A percentile compares a stretch with the other conserved stretches of the same genome.
Conservation (phyloP, 2,329 filamentous ascomycete species). For the Hirsutella thompsonii region DNA sequence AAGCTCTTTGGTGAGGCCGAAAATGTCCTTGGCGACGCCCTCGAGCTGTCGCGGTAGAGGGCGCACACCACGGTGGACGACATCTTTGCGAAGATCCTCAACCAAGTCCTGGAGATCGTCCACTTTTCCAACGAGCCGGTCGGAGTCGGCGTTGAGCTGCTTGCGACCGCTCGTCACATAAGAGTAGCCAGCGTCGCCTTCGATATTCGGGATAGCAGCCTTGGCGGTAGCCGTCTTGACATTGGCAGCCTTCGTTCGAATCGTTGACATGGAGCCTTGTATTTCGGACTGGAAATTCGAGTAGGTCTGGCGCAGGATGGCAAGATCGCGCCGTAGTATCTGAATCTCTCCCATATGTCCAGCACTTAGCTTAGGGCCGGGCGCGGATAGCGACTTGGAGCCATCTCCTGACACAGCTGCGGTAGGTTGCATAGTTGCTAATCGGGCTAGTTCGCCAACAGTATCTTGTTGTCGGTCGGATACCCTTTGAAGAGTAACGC, state of each 20-base stretch:
- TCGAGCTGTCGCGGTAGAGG: conserved; percentile 86
- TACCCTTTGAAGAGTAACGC: conserved; percentile 68
- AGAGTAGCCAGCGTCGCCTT: conserved; percentile 67
- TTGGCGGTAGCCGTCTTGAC: conserved; percentile 68
- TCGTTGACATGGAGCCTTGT: conserved; percentile 70
- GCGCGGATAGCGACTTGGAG: conserved; percentile 17
- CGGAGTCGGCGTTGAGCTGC: conserved; percentile 72
- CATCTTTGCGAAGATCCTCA: conserved; percentile 93
- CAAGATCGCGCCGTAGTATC: conserved; percentile 73
- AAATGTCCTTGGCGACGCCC: conserved; percentile 77
- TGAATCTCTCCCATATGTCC: conserved; percentile 68
- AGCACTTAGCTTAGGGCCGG: conserved; percentile 34
- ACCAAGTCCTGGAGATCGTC: conserved; percentile 96
- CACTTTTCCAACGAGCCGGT: conserved; percentile 79
- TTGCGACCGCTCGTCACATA: conserved; percentile 85
- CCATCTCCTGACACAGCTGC: conserved; percentile 29
- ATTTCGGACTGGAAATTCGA: conserved; percentile 83
- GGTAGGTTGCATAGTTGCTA: conserved; percentile 33
- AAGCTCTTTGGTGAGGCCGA: conserved; percentile 67
- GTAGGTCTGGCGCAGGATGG: conserved; percentile 85
- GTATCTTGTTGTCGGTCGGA: conserved; percentile 85
- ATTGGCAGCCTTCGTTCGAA: conserved; percentile 68
- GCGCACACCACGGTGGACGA: conserved; percentile 82
- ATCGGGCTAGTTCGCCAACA: conserved; percentile 67
- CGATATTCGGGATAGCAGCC: conserved; percentile 55